A percentile compares a stretch with the other conserved stretches of the same genome.
These are phyloP conservation scores for Thalassiosira pacifica DNA, from an alignment of 352 stramenopile genomes.

Conservation along the genomic window DNA sequence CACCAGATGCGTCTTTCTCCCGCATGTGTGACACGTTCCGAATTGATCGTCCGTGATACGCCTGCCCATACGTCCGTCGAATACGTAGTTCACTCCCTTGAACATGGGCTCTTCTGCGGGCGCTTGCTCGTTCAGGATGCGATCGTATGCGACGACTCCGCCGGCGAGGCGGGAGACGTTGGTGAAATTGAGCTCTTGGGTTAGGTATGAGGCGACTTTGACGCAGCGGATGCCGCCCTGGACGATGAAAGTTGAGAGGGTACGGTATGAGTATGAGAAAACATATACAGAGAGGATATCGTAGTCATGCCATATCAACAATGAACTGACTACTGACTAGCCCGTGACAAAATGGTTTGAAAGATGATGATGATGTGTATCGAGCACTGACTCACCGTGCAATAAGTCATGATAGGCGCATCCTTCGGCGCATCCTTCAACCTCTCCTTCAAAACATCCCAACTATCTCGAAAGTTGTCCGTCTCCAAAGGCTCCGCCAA, in stretches of 20 bases:
- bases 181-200: constrained; percentile 88
- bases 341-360: too few species aligned
- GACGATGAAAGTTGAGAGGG: background rate
- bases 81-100: constrained; percentile 90
- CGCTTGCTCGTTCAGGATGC: constrained; percentile 74
- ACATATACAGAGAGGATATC: too few species aligned
- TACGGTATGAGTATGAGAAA: background rate
- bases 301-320: too few species aligned
- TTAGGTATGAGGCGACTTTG: constrained; percentile 87
- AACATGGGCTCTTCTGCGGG: constrained; percentile 86
- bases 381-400: constrained; percentile 80
- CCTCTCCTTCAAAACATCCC: constrained; percentile 86
- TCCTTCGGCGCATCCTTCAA: constrained; percentile 87
- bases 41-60: constrained; percentile 87
- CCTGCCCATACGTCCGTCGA: constrained; percentile 88
- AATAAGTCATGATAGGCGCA: constrained; percentile 89
- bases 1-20: constrained; percentile 79
- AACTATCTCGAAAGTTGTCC: constrained; percentile 89
- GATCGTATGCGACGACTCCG: constrained; percentile 89
- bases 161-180: constrained; percentile 89
- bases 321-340: constrained; percentile 51
- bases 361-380: background rate
- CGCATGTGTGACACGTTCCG: constrained; percentile 83
- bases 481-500: constrained; percentile 87
- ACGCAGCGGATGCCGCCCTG: constrained; percentile 88